These are phyloP conservation scores for Globisporangium heterothallicum DNA, from an alignment of 352 stramenopile species.

Conservation along the genomic window DNA sequence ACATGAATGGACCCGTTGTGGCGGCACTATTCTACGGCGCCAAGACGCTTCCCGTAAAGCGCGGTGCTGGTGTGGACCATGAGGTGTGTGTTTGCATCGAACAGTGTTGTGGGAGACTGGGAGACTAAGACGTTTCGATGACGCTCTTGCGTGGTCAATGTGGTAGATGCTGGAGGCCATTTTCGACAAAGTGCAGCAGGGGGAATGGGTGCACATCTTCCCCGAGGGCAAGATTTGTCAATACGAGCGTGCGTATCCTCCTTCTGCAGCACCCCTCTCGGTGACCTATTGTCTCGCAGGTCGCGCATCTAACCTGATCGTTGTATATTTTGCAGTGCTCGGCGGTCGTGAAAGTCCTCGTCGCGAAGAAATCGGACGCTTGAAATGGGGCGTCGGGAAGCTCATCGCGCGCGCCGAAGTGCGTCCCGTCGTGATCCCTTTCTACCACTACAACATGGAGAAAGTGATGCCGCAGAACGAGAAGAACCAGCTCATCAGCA, in stretches of 20 bases:
- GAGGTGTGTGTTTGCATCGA: slow-evolving; percentile 17
- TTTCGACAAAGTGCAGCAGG: slow-evolving; percentile 75
- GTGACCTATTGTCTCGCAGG: neutral
- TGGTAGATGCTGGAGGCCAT: slow-evolving; percentile 65
- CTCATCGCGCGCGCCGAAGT: slow-evolving; percentile 71
- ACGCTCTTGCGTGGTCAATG: neutral
- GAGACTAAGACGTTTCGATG: neutral
- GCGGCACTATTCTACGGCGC: slow-evolving; percentile 59
- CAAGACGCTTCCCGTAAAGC: slow-evolving; percentile 71
- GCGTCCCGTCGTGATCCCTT: slow-evolving; percentile 70
- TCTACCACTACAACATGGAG: slow-evolving; percentile 88
- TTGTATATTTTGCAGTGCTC: slow-evolving; percentile 40
- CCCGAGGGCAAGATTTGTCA: slow-evolving; percentile 85
- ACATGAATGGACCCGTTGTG: slow-evolving; percentile 48
- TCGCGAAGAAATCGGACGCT: slow-evolving; percentile 64
- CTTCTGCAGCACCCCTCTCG: neutral
- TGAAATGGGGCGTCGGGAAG: slow-evolving; percentile 87
- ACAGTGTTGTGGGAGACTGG: no score
- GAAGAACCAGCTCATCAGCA: slow-evolving; percentile 61
- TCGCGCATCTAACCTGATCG: no score
- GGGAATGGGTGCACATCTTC: slow-evolving; percentile 86
- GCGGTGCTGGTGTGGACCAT: slow-evolving; percentile 68
- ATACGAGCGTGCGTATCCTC: slow-evolving; percentile 29
- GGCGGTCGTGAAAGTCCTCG: slow-evolving; percentile 55
- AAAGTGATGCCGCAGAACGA: slow-evolving; percentile 81